Base-by-base conservation (phyloP, 768 basidiomycete species). In the Paxillus involutus region DNA sequence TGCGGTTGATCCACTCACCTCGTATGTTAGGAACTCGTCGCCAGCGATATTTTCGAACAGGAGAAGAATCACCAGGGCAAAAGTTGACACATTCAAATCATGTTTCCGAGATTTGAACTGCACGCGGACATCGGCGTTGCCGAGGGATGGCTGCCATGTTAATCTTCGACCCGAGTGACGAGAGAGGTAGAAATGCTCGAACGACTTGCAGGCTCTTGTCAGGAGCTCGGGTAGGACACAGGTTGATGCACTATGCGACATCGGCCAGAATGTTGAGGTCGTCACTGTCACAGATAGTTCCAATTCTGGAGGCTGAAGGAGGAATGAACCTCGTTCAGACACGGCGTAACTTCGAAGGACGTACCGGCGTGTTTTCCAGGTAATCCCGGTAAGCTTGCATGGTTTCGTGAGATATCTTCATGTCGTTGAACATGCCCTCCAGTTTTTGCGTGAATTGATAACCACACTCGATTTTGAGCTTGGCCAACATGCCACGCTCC, bases 371-470 rank as follows among this genome's bases (percentile, higher is more conserved):
- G 59, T 78, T 81, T 44, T 77, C 76, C 26, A 94, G 70, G 66
- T 82, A 73, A 10, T 73, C 74, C 41, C 81, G 81, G 68, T 94
- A 99, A 5, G 81, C 83, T 35, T 80, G 75, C 80, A 89, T 89
- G 14, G 85, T 85, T 52, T 99, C 97, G 17, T 76, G 71, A 6
- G 93, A 96, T 29, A 95, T 69, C 63, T 85, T 91, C 85, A 99
- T 94, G 66, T 98, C 96, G 59, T 92, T 81, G 82, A 99, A 97
- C 96, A 99, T 99, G 53, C 95, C 95, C 71, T 99, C 95, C 63
- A 98, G 77, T 69, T 95, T 95, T 72, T 96, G 93, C 1, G 97
- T 98, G 71, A 98, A 99, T 66, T 96, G 93, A 62, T 87, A 88
- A 7, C 96, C 96, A 64, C 91, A 95, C 73, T 98, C 96, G 24